Evolutionary conservation across 2,329 filamentous ascomycete genomes (phyloP).

Genomic region (Neopestalotiopsis sp.): DNA sequence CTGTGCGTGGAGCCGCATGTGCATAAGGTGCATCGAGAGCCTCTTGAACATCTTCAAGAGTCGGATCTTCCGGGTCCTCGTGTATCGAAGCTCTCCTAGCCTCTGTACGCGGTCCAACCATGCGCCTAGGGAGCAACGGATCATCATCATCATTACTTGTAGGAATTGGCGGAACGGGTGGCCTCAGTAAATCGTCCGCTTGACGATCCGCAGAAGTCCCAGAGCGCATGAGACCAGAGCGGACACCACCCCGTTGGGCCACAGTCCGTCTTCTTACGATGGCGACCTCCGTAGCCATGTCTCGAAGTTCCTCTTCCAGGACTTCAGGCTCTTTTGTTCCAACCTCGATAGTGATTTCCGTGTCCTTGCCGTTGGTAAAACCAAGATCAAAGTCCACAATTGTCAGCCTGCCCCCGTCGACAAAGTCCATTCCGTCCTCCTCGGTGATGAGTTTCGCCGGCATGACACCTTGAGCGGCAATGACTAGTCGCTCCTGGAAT

Average conservation of each 20-base stretch:
- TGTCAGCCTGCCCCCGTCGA: constrained; percentile 77
- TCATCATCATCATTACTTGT: constrained; percentile 49
- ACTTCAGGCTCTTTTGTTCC: constrained; percentile 72
- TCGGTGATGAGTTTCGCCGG: constrained; percentile 63
- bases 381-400: constrained; percentile 77
- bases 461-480: constrained; percentile 73
- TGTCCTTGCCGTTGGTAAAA: constrained; percentile 56
- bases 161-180: constrained; percentile 36
- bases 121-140: constrained; percentile 56
- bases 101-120: constrained; percentile 37
- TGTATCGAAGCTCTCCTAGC: constrained; percentile 28
- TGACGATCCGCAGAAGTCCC: constrained; percentile 46
- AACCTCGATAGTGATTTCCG: constrained; percentile 73
- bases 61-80: constrained; percentile 50
- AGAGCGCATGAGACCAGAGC: constrained; percentile 53
- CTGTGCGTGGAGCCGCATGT: constrained; percentile 73
- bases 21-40: constrained; percentile 74
- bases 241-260: constrained; percentile 60
- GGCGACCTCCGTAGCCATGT: constrained; percentile 79
- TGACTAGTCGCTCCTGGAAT: constrained; percentile 64
- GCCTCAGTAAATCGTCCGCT: constrained; percentile 34
- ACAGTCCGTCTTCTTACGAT: constrained; percentile 78
- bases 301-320: constrained; percentile 74
- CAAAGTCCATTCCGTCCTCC: constrained; percentile 74
- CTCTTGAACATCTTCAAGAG: constrained; percentile 61